Base-by-base conservation (phyloP, 208 protist genomes). In the Acanthamoeba rhysodes region DNA sequence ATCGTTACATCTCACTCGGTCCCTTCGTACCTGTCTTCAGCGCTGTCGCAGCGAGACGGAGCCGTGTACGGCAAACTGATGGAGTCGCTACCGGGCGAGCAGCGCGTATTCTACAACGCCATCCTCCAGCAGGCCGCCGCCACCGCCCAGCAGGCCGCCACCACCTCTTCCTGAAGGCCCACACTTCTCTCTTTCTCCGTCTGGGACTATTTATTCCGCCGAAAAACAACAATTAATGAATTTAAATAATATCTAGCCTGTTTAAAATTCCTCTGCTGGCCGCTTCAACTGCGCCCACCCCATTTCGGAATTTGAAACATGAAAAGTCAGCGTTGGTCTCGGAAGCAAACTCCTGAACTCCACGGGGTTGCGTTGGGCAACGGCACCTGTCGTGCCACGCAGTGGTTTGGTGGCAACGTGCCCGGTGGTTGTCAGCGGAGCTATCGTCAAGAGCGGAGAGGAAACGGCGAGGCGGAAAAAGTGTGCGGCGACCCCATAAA, bases 111-210 rank as follows among this genome's bases (percentile, higher is more conserved):
- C 74, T 84, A 84, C 74, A 45, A 84, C 41, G 74, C 74, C 74
- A 53, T 84, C 74, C 34, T 84, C 24, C 74, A 84, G 45, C 74
- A 84, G 74, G 74, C 74, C 74, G 45, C 41, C 37, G 22, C 74
- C 2, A 84, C 34, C 0, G 74, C 74, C 32, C 45, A 45, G 41
- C 93, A 98, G 9, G 66, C 66, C 29, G n/a, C 66, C 34, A n/a
- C 29, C 29, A 37, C 8, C n/a, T 10, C 66, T 6, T n/a, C 6
- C 66, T 72, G 6, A 72, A 18, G 5, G 62, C 37, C 37, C 37
- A 41, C 1, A 41, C 37, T 0, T 2, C 7, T 59, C 18, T 14
- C 53, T 59, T 59, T 59, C 53, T 22, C 45, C 20, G 55, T 1
- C 2, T n/a, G n/a, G n/a, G 57, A 14, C 16, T 66, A 66, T 66